Evolutionary conservation across 225 moss, liverwort and hornwort species (phyloP).

Genomic region (Sphagnum tenellum): DNA sequence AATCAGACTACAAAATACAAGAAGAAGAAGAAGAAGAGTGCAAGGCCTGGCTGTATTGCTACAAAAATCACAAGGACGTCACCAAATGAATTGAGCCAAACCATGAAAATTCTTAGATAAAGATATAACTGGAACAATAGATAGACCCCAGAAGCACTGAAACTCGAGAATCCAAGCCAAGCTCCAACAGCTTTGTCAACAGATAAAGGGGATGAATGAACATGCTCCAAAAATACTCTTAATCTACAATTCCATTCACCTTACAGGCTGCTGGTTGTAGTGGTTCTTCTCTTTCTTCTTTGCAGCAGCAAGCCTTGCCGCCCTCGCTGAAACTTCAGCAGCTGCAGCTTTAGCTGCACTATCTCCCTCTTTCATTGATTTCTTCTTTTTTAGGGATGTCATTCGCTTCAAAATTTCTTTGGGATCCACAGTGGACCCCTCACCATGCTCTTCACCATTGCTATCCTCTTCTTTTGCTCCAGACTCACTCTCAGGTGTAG

Average conservation of each 20-base stretch:
- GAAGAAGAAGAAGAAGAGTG: too few relatives aligned
- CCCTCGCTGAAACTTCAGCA: constrained; percentile 90
- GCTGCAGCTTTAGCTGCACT: constrained; percentile 78
- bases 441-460: constrained; percentile 22
- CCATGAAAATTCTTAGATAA: too few relatives aligned
- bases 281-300: constrained; percentile 65
- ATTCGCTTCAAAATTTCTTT: constrained; percentile 44
- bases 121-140: too few relatives aligned
- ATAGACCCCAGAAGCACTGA: too few relatives aligned
- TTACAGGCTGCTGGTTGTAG: constrained; percentile 64
- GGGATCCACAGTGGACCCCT: constrained; percentile 36
- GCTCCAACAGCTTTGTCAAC: too few relatives aligned
- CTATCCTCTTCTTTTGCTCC: constrained; percentile 20
- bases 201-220: too few relatives aligned
- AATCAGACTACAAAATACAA: too few relatives aligned
- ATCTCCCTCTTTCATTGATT: constrained; percentile 46
- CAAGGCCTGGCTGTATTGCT: too few relatives aligned
- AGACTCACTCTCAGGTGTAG: constrained; percentile 27
- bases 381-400: constrained; percentile 48
- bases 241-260: constrained; percentile 25
- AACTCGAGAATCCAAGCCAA: too few relatives aligned
- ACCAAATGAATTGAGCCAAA: too few relatives aligned
- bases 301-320: constrained; percentile 81
- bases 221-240: neutral
- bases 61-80: too few relatives aligned